Evolutionary conservation across 106 monocot species (phyloP).

Genomic region (Dendrobium chrysotoxum): DNA sequence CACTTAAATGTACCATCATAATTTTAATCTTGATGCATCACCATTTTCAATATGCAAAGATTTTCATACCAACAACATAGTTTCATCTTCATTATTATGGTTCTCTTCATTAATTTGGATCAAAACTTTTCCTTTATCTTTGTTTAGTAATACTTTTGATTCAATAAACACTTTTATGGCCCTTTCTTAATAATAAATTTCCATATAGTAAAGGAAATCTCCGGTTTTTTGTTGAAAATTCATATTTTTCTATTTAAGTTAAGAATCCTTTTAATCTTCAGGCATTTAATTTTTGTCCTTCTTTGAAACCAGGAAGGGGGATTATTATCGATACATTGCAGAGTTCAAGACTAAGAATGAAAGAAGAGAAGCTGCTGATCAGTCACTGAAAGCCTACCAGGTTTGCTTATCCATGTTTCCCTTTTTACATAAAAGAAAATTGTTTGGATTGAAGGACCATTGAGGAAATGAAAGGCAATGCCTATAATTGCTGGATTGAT

Average conservation of each 20-base stretch:
- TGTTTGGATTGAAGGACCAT: neutral
- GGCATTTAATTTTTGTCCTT: neutral
- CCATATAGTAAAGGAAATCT: neutral
- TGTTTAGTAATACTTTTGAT: neutral
- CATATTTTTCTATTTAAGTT: neutral
- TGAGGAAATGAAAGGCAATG: neutral
- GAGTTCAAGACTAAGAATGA: slow-evolving; percentile 56
- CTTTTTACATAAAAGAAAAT: neutral
- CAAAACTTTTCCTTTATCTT: neutral
- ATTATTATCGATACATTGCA: slow-evolving; percentile 28
- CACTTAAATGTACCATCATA: too few relatives aligned
- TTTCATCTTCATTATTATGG: neutral
- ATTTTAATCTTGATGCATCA: too few relatives aligned
- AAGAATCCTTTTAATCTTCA: neutral
- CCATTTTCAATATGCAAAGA: too few relatives aligned
- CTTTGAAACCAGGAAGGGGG: slow-evolving; percentile 19
- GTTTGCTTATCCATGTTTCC: slow-evolving; percentile 11
- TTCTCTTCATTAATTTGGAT: neutral
- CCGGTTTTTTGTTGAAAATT: neutral
- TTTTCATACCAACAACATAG: neutral
- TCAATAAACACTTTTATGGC: neutral
- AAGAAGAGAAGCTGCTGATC: slow-evolving; percentile 49
- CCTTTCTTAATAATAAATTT: neutral
- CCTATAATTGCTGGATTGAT: neutral
- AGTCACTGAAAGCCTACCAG: slow-evolving; percentile 57